Conservation (phyloP, 108 stramenopile genomes). For the Nannochloropsis granulata region DNA sequence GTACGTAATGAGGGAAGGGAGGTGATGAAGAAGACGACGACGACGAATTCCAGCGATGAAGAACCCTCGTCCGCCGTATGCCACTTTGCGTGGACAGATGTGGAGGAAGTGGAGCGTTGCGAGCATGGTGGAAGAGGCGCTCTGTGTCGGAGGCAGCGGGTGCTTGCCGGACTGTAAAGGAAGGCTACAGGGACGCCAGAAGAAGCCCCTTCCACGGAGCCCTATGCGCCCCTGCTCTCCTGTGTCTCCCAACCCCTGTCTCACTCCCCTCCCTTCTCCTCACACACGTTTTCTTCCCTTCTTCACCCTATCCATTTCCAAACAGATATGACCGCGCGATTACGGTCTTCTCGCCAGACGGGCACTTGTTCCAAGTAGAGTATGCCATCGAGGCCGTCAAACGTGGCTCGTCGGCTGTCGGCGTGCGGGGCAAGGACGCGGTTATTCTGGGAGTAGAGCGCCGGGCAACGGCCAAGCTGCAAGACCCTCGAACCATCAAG, state of each 20-base stretch:
- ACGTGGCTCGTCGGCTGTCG: constrained; percentile 88
- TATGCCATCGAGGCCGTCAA: constrained; percentile 99
- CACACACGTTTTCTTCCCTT: background rate
- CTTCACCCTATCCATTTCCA: background rate
- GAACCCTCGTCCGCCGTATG: too few species aligned
- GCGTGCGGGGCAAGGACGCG: constrained; percentile 84
- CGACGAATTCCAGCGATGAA: background rate
- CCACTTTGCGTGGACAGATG: too few species aligned
- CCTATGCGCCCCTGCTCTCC: too few species aligned
- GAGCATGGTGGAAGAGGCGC: too few species aligned
- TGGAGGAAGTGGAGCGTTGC: too few species aligned
- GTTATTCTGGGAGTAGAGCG: constrained; percentile 96
- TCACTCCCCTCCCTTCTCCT: too few species aligned
- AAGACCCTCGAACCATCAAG: constrained; percentile 91
- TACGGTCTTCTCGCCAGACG: constrained; percentile 98
- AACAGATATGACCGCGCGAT: constrained; percentile 95
- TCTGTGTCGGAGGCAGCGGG: too few species aligned
- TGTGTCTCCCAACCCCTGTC: too few species aligned
- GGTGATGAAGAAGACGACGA: background rate
- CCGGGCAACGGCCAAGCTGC: constrained; percentile 76
- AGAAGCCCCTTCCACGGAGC: too few species aligned
- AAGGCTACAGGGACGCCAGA: too few species aligned
- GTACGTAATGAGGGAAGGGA: background rate
- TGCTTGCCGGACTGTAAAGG: too few species aligned
- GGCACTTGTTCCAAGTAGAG: constrained; percentile 98